Conservation (phyloP, 495 filamentous ascomycete species). For the Stereocaulon alpinum region DNA sequence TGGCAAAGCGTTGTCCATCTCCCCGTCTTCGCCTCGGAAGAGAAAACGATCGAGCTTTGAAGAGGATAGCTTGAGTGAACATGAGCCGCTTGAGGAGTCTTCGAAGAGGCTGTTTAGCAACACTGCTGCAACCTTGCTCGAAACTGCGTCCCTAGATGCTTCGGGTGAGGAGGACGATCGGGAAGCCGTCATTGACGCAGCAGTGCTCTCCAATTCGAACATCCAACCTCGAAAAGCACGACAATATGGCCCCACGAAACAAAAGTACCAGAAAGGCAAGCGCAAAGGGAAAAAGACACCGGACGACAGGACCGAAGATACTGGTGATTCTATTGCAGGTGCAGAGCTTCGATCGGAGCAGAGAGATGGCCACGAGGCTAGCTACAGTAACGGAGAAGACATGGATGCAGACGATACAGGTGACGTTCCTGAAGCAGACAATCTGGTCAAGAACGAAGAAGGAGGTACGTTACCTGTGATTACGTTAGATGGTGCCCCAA, state of each 20-base stretch:
- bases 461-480: slow-evolving; percentile 42
- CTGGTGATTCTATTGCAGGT: not conserved
- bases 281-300: slow-evolving; percentile 34
- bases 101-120: not conserved
- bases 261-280: slow-evolving; percentile 37
- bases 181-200: not conserved
- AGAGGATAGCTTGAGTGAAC: slow-evolving; percentile 33
- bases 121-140: not conserved
- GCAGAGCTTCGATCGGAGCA: not conserved
- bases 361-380: slow-evolving; percentile 1
- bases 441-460: slow-evolving; percentile 54
- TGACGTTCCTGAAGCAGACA: slow-evolving; percentile 40
- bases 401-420: slow-evolving; percentile 29
- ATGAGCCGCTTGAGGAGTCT: not conserved
- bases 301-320: slow-evolving; percentile 31
- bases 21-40: slow-evolving; percentile 30
- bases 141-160: not conserved
- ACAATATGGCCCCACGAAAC: slow-evolving; percentile 13
- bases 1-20: not conserved
- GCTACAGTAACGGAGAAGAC: slow-evolving; percentile 32
- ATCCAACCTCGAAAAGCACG: slow-evolving; percentile 1
- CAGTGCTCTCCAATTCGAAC: not conserved
- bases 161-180: not conserved
- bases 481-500: slow-evolving; percentile 27
- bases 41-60: slow-evolving; percentile 38